These are phyloP conservation scores for Solanum ahanhuiri DNA, from an alignment of 257 asterid genomes.

Conservation along the genomic window DNA sequence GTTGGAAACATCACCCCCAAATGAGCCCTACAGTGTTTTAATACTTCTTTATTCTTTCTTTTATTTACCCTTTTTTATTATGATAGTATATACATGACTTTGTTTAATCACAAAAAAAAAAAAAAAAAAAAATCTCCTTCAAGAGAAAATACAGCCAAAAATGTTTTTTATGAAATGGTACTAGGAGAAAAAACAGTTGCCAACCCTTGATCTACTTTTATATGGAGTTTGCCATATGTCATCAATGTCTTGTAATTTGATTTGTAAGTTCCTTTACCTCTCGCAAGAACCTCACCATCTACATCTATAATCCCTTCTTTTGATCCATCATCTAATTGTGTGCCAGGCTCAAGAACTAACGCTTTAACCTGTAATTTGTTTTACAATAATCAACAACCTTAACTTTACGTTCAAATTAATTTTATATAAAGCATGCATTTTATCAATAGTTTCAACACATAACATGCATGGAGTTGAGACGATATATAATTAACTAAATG, in stretches of 20 bases:
- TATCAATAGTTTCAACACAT: background rate
- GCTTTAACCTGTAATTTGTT: constrained; percentile 57
- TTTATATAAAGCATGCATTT: background rate
- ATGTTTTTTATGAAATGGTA: background rate
- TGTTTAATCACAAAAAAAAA: background rate
- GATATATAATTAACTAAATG: background rate
- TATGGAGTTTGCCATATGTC: constrained; percentile 56
- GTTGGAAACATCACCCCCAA: no score
- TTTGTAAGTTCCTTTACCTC: constrained; percentile 67
- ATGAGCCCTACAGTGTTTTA: accelerated
- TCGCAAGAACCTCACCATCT: constrained; percentile 59
- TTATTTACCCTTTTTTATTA: background rate
- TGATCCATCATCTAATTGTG: constrained; percentile 25
- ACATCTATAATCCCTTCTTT: constrained; percentile 33
- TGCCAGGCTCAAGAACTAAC: constrained; percentile 73
- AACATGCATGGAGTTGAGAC: background rate
- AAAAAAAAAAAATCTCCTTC: background rate
- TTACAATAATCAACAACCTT: background rate
- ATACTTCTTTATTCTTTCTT: background rate
- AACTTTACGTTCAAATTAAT: background rate
- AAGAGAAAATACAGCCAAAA: background rate
- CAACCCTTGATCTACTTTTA: constrained; percentile 78
- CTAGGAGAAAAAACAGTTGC: constrained; percentile 74
- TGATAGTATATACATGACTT: background rate
- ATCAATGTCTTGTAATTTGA: constrained; percentile 53